phyloP scores from a whole-genome alignment of 345 rosid genomes.

The Pseudoturritis turrita region DNA sequence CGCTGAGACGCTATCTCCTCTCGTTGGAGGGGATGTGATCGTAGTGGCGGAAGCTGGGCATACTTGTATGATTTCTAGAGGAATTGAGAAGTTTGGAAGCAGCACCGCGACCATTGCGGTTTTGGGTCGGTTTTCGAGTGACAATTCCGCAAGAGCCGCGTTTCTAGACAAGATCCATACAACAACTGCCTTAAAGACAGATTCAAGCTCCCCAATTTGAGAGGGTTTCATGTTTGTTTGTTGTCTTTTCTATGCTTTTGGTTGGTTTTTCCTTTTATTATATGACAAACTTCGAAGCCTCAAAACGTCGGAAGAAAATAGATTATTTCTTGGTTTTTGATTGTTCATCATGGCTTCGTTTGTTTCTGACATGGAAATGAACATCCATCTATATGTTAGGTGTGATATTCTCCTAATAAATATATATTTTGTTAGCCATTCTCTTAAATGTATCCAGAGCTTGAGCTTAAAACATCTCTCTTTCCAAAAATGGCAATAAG shows the following conservation, averaged over 20 bases:
- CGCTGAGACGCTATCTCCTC: conserved; percentile 67
- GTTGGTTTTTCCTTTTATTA: neutral
- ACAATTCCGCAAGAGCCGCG: conserved; percentile 47
- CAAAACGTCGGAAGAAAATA: conserved; percentile 4
- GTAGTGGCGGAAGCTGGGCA: conserved; percentile 90
- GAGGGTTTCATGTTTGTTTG: conserved; percentile 6
- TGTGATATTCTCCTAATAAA: neutral
- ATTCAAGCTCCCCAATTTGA: conserved; percentile 12
- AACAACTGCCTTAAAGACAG: conserved; percentile 16
- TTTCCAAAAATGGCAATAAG: neutral
- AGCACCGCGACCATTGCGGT: conserved; percentile 79
- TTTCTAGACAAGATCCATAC: conserved; percentile 58
- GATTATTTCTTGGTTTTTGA: conserved; percentile 3
- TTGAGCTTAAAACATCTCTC: neutral
- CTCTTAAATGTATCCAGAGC: neutral
- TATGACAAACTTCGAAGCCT: neutral
- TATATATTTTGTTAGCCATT: neutral
- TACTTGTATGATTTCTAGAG: conserved; percentile 93
- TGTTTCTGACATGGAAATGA: neutral
- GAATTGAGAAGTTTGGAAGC: conserved; percentile 90
- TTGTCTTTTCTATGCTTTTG: neutral
- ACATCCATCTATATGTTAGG: neutral
- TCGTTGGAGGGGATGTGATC: conserved; percentile 77
- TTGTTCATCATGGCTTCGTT: neutral
- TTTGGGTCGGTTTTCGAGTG: conserved; percentile 71